These are phyloP conservation scores for Kwoniella botswanensis DNA, from an alignment of 768 basidiomycete species.

Conservation along the genomic window DNA sequence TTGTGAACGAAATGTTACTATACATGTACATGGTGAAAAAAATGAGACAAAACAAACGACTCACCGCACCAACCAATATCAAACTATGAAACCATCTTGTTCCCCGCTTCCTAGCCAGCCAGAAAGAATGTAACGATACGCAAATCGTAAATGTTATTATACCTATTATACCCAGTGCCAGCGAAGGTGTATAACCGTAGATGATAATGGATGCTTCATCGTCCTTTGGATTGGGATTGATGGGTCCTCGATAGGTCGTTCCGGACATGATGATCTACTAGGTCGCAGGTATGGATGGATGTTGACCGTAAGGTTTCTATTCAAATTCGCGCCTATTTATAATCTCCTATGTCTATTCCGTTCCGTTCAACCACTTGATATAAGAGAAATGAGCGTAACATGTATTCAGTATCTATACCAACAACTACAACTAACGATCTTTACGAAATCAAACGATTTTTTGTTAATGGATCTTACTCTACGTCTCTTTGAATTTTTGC, in stretches of 20 bases:
- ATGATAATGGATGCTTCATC: slow-evolving; percentile 51
- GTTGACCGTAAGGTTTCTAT: too few species aligned
- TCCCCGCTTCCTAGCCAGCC: slow-evolving; percentile 14
- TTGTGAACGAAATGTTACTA: too few species aligned
- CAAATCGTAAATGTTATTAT: slow-evolving; percentile 49
- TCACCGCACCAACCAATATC: slow-evolving; percentile 51
- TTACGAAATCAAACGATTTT: background rate
- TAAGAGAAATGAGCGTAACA: too few species aligned
- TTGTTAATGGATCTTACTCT: background rate
- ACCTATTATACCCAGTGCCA: slow-evolving; percentile 45
- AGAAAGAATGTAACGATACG: slow-evolving; percentile 7
- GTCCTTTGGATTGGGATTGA: slow-evolving; percentile 39
- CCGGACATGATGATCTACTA: slow-evolving; percentile 11
- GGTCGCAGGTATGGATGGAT: too few species aligned
- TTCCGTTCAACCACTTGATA: too few species aligned
- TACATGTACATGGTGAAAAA: too few species aligned
- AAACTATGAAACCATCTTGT: slow-evolving; percentile 50
- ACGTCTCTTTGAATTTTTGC: background rate
- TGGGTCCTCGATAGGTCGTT: slow-evolving; percentile 32
- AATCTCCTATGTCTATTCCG: too few species aligned
- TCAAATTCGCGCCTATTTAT: too few species aligned
- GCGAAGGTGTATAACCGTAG: slow-evolving; percentile 46
- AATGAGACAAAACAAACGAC: slow-evolving; percentile 4
- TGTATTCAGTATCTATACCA: too few species aligned
- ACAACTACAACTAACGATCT: too few species aligned